phyloP scores from a whole-genome alignment of 2,329 filamentous ascomycete genomes.

The Phialocephala sp. region DNA sequence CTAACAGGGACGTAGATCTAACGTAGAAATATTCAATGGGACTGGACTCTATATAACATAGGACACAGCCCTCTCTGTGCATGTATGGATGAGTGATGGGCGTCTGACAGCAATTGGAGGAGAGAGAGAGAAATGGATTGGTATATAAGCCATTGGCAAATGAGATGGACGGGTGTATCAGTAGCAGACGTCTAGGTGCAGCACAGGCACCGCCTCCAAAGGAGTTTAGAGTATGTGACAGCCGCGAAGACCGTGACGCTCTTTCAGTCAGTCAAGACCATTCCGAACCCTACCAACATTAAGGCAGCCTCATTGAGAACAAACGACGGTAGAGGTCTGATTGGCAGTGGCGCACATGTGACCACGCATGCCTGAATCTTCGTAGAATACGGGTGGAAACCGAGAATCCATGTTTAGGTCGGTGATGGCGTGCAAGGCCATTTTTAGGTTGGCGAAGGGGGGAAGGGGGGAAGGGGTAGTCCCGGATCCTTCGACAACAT shows the following conservation, averaged over 20 bases:
- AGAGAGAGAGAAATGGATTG: slow-evolving; percentile 14
- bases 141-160: slow-evolving; percentile 30
- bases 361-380: slow-evolving; percentile 20
- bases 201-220: slow-evolving; percentile 38
- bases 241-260: slow-evolving; percentile 36
- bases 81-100: slow-evolving; percentile 6
- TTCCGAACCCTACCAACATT: slow-evolving; percentile 20
- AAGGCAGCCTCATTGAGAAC: slow-evolving; percentile 35
- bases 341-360: slow-evolving; percentile 31
- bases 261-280: slow-evolving; percentile 8
- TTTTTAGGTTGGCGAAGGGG: slow-evolving; percentile 13
- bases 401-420: slow-evolving; percentile 32
- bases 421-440: slow-evolving; percentile 9
- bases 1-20: not conserved
- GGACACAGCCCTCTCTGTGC: slow-evolving; percentile 11
- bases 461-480: not conserved
- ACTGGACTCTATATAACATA: slow-evolving; percentile 18
- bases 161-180: slow-evolving; percentile 24
- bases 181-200: slow-evolving; percentile 23
- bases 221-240: slow-evolving; percentile 32
- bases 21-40: slow-evolving; percentile 11
- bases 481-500: not conserved
- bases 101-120: slow-evolving; percentile 12
- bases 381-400: slow-evolving; percentile 32
- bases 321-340: slow-evolving; percentile 23